Percentiles rank a stretch among this genome's conserved stretches.
Conservation (phyloP, 1,284 basidiomycete species). For the Ustilago nuda region DNA sequence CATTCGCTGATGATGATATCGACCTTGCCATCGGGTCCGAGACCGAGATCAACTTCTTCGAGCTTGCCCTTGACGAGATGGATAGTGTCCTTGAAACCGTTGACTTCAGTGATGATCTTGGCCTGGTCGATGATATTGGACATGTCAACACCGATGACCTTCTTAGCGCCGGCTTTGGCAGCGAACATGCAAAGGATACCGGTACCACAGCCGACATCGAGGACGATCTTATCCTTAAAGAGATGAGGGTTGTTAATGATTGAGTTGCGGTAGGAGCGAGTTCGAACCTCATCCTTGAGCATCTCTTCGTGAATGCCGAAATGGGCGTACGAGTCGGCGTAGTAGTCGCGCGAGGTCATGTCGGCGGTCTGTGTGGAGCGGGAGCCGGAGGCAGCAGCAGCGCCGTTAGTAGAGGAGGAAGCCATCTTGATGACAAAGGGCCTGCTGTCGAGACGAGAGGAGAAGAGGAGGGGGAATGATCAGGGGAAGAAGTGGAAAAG, state of each 20-base stretch:
- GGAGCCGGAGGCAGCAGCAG: constrained; percentile 30
- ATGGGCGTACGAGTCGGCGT: constrained; percentile 69
- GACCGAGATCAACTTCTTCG: constrained; percentile 79
- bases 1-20: constrained; percentile 99
- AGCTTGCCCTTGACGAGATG: constrained; percentile 98
- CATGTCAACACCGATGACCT: constrained; percentile 92
- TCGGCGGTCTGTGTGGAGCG: constrained; percentile 40
- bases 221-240: constrained; percentile 81
- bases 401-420: constrained; percentile 50
- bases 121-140: constrained; percentile 99
- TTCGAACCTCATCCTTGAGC: constrained; percentile 97
- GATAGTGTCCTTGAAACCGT: constrained; percentile 92
- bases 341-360: constrained; percentile 68
- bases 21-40: constrained; percentile 68
- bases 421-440: constrained; percentile 35
- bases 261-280: constrained; percentile 91
- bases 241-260: constrained; percentile 95
- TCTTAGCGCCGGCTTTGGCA: constrained; percentile 94
- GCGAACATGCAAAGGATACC: constrained; percentile 99
- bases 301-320: constrained; percentile 78
- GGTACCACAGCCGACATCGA: constrained; percentile 98
- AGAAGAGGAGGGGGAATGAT: background rate
- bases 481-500: constrained; percentile 5
- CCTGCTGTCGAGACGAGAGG: background rate
- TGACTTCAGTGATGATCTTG: constrained; percentile 93